Evolutionary conservation across 208 protist genomes (phyloP).

Genomic region (Angomonas deanei): DNA sequence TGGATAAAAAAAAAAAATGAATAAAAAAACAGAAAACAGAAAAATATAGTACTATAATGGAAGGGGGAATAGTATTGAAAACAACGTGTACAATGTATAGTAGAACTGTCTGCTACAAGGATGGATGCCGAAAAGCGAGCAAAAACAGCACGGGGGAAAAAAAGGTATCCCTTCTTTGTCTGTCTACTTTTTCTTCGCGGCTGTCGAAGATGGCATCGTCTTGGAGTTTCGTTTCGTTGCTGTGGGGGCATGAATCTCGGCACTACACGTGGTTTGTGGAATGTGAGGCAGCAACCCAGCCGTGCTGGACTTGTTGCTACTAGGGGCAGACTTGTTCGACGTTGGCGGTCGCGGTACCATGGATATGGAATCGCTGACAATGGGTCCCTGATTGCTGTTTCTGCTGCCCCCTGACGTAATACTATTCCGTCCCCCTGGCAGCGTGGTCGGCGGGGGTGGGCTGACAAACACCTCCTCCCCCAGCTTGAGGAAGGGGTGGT

Average conservation of each 20-base stretch:
- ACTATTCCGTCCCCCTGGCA: background rate
- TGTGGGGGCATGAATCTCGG: conserved; percentile 2
- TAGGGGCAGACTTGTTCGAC: background rate
- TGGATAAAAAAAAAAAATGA: background rate
- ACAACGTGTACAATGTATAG: too few species aligned
- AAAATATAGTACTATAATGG: background rate
- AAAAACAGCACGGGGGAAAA: too few species aligned
- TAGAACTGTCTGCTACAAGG: too few species aligned
- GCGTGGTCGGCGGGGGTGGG: background rate
- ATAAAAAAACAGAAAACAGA: background rate
- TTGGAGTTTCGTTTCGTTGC: background rate
- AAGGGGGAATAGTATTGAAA: background rate
- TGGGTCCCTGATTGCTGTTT: background rate
- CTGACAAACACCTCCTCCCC: background rate
- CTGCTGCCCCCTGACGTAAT: background rate
- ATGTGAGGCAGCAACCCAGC: background rate
- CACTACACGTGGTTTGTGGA: background rate
- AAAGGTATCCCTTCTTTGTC: too few species aligned
- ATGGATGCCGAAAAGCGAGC: too few species aligned
- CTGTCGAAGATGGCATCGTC: background rate
- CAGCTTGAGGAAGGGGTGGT: conserved; percentile 56
- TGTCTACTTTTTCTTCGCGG: background rate
- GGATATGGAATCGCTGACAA: background rate
- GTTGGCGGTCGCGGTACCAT: background rate
- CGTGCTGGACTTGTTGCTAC: background rate